Base-by-base conservation (phyloP, 306 rosid species). In the Cicer arietinum region DNA sequence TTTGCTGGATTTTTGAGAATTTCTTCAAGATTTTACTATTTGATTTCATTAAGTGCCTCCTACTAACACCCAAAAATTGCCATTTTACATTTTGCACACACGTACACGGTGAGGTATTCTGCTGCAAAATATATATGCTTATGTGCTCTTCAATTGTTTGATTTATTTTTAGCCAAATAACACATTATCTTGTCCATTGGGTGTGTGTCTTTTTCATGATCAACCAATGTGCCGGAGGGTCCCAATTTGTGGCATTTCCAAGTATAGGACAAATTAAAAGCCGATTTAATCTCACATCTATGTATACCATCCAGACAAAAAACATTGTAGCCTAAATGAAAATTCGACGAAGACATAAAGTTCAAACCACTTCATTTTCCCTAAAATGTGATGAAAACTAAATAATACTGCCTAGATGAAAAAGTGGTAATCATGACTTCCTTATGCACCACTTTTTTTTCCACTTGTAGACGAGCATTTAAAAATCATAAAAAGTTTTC, bases 311-410 rank as follows among this genome's bases (percentile, higher is more conserved):
- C 67, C 13, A 63, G 73, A 62, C 39, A 62, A 60, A 58, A 42
- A 58, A 42, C 8, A 53, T 17, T 65, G 74, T 57, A 60, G 30
- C 37, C 18, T 53, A 44, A 63, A 12, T 64, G 2, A 64, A 66
- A 9, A 35, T 53, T 37, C 39, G 84, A 81, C 4, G 0, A 63
- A 62, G 77, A 69, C 73, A 69, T 44, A 70, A 76, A 76, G 78
- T 67, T 17, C 17, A 45, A 69, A 40, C 71, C 50, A 54, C 44
- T 71, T 45, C 14, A 40, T 61, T 44, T 69, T 35, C 22, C 45
- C 17, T 4, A 18, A 48, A 37, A 54, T 47, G 42, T 9, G 8
- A 42, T 39, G 40, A 74, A 69, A 52, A 81, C 37, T 30, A 53
- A 46, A 63, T 43, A 12, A 47, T 43, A 35, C 10, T 43, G 6